Evolutionary conservation across 441 rosid genomes (phyloP).

Genomic region (Pelargonium myrrhifolium): DNA sequence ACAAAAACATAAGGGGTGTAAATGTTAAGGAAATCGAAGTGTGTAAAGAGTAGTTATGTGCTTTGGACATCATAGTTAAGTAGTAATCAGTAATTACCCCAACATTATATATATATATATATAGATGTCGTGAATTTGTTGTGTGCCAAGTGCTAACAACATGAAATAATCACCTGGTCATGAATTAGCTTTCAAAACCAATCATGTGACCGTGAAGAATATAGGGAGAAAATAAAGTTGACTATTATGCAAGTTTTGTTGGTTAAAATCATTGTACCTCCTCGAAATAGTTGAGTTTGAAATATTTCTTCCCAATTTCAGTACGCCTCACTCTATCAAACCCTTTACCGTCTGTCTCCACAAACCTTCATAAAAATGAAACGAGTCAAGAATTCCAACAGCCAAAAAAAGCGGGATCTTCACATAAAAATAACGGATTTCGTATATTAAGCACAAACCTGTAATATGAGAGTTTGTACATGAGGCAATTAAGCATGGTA

Average conservation of each 20-base stretch:
- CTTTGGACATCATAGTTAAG: too few relatives aligned
- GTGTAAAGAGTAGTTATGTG: too few relatives aligned
- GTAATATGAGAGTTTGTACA: slow-evolving; percentile 98
- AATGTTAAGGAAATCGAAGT: too few relatives aligned
- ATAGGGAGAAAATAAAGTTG: neutral
- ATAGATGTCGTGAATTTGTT: too few relatives aligned
- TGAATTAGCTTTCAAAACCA: too few relatives aligned
- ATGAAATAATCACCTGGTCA: too few relatives aligned
- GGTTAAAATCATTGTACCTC: slow-evolving; percentile 49
- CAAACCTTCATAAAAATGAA: slow-evolving; percentile 55
- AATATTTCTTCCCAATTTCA: slow-evolving; percentile 91
- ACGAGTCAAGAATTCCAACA: slow-evolving; percentile 7
- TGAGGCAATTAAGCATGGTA: slow-evolving; percentile 90
- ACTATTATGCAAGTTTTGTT: neutral
- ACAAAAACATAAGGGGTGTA: too few relatives aligned
- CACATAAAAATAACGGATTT: slow-evolving; percentile 10
- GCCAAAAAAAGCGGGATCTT: slow-evolving; percentile 13
- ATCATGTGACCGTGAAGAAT: neutral
- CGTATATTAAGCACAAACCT: slow-evolving; percentile 38
- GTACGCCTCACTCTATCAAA: slow-evolving; percentile 85
- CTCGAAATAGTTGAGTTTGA: slow-evolving; percentile 91
- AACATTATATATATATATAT: too few relatives aligned
- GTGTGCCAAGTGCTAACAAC: too few relatives aligned
- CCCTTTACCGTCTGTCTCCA: slow-evolving; percentile 90
- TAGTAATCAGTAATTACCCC: too few relatives aligned